phyloP scores from a whole-genome alignment of 352 stramenopile genomes.

The Phytophthora capsici region DNA sequence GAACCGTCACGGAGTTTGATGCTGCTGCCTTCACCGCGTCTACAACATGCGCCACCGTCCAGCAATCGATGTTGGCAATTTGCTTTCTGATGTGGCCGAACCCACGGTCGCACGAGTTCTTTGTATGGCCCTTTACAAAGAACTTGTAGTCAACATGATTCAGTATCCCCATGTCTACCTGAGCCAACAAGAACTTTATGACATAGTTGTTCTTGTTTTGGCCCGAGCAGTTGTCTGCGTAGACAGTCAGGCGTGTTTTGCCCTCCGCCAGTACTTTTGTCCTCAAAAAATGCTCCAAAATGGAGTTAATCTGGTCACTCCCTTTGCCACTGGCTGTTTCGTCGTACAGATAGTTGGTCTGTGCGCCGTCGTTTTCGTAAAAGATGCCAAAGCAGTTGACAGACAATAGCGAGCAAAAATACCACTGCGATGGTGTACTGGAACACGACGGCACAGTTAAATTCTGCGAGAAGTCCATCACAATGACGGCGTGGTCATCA shows the following conservation, averaged over 20 bases:
- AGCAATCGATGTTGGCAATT: too few species aligned
- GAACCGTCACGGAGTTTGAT: neutral
- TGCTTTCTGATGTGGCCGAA: too few species aligned
- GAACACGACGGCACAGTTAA: slow-evolving; percentile 12
- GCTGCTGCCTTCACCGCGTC: neutral
- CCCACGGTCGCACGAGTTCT: too few species aligned
- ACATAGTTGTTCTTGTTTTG: too few species aligned
- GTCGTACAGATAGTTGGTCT: slow-evolving; percentile 27
- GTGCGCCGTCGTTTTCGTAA: slow-evolving; percentile 10
- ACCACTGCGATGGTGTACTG: slow-evolving; percentile 21
- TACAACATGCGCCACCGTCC: neutral
- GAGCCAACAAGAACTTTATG: too few species aligned
- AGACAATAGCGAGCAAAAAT: slow-evolving; percentile 20
- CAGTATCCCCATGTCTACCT: too few species aligned
- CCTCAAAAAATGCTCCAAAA: slow-evolving; percentile 6
- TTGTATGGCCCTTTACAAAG: too few species aligned
- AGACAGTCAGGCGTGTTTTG: too few species aligned
- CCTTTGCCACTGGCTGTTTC: slow-evolving; percentile 23
- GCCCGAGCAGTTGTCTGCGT: too few species aligned
- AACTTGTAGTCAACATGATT: too few species aligned
- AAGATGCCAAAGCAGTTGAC: slow-evolving; percentile 18
- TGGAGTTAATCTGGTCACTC: slow-evolving; percentile 25
- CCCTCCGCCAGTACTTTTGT: too few species aligned
- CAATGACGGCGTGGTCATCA: too few species aligned
- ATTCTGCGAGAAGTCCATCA: slow-evolving; percentile 35